A percentile compares a stretch with the other conserved stretches of the same genome.
phyloP scores from a whole-genome alignment of 2,329 filamentous ascomycete species.

The Talaromyces albobiverticillius region DNA sequence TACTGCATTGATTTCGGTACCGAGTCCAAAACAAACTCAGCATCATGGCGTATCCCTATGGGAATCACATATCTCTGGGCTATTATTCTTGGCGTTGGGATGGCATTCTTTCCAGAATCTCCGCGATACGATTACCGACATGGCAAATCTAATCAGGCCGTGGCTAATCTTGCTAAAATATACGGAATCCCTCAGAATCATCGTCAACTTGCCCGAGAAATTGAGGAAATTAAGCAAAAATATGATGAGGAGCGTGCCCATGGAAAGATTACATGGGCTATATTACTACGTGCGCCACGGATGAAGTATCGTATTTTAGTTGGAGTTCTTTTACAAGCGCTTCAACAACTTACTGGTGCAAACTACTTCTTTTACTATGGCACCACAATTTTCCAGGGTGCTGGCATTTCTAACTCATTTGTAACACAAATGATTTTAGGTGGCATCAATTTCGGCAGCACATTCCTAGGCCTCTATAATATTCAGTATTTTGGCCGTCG shows the following conservation, averaged over 20 bases:
- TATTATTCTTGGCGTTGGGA: conserved; percentile 52
- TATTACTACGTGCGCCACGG: conserved; percentile 40
- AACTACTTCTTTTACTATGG: conserved; percentile 58
- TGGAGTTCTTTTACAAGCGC: conserved; percentile 40
- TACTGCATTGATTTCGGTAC: conserved; percentile 48
- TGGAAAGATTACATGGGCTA: conserved; percentile 31
- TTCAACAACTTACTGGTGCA: conserved; percentile 46
- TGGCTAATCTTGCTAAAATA: conserved; percentile 50
- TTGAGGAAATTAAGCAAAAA: conserved; percentile 56
- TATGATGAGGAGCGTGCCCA: conserved; percentile 50
- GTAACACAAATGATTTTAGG: conserved; percentile 63
- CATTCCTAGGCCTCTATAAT: conserved; percentile 65
- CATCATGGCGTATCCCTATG: conserved; percentile 50
- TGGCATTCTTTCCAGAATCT: conserved; percentile 55
- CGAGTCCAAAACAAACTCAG: conserved; percentile 33
- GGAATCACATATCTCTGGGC: conserved; percentile 58
- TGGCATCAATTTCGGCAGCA: conserved; percentile 66
- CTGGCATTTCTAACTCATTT: conserved; percentile 63
- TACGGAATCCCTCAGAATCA: conserved; percentile 55
- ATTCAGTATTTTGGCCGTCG: conserved; percentile 69
- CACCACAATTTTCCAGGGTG: conserved; percentile 61
- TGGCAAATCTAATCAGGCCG: conserved; percentile 51
- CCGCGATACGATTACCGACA: conserved; percentile 58
- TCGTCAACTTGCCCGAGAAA: conserved; percentile 50
- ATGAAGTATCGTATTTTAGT: conserved; percentile 42